A percentile compares a stretch with the other conserved stretches of the same genome.
These are phyloP conservation scores for Hemisphaericaspora lyxosophila DNA, from an alignment of 1,139 yeast species.

Conservation along the genomic window DNA sequence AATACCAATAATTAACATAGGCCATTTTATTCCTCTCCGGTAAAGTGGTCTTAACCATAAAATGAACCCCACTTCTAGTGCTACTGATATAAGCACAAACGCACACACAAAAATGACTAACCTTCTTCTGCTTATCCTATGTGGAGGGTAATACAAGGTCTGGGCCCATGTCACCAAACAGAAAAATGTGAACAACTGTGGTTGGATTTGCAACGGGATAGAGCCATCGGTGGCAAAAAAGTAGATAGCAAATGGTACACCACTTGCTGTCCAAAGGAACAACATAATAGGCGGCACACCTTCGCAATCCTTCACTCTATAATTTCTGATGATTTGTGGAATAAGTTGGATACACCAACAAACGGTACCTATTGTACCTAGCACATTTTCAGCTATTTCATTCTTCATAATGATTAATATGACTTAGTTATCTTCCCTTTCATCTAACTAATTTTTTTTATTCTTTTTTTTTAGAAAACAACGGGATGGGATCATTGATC, in stretches of 20 bases:
- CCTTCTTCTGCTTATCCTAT: conserved; percentile 34
- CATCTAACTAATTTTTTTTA: too few species aligned
- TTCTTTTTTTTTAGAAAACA: too few species aligned
- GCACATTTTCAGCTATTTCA: conserved; percentile 63
- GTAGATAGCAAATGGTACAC: conserved; percentile 80
- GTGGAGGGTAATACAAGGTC: conserved; percentile 79
- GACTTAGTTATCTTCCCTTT: too few species aligned
- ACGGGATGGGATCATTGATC: too few species aligned
- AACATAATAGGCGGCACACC: conserved; percentile 86
- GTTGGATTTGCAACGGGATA: conserved; percentile 80
- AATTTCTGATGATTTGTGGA: conserved; percentile 80
- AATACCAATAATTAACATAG: conserved; percentile 74
- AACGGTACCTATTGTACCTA: conserved; percentile 87
- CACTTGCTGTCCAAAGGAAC: conserved; percentile 81
- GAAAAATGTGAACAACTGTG: conserved; percentile 76
- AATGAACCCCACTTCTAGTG: conserved; percentile 68
- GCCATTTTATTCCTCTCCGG: conserved; percentile 67
- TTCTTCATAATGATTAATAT: conserved; percentile 22
- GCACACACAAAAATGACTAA: conserved; percentile 34
- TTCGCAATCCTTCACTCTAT: conserved; percentile 70
- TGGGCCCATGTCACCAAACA: conserved; percentile 72
- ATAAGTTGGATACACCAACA: conserved; percentile 88
- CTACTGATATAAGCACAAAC: conserved; percentile 51
- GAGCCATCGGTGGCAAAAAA: conserved; percentile 71
- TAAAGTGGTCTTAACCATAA: conserved; percentile 69